A percentile compares a stretch with the other conserved stretches of the same genome.
Conservation (phyloP, 2,329 filamentous ascomycete genomes). For the Aspergillus aculeatus region DNA sequence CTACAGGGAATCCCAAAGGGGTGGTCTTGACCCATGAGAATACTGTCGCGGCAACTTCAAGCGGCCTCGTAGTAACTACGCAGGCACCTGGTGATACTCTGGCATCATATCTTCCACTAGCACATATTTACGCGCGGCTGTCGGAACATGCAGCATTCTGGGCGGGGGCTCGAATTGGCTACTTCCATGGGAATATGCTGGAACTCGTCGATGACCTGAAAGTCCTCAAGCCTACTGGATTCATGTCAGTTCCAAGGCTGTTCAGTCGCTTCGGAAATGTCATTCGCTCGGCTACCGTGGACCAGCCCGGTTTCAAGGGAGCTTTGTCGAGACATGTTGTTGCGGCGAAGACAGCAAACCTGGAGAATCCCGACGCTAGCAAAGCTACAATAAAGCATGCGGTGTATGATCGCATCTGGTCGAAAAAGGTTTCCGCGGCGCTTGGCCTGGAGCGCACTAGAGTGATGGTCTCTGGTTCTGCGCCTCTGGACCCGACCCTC, state of each 20-base stretch:
- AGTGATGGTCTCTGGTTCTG: constrained; percentile 81
- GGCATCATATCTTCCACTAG: constrained; percentile 86
- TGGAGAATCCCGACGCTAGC: constrained; percentile 66
- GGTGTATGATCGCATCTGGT: constrained; percentile 71
- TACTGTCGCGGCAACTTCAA: constrained; percentile 70
- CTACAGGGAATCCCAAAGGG: constrained; percentile 64
- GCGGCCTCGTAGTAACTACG: constrained; percentile 56
- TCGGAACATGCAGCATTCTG: constrained; percentile 73
- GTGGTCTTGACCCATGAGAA: constrained; percentile 74
- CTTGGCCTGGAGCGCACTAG: constrained; percentile 74
- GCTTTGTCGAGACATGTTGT: constrained; percentile 77
- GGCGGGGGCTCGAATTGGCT: constrained; percentile 74
- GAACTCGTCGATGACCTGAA: constrained; percentile 91
- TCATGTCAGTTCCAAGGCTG: constrained; percentile 86
- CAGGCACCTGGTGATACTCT: constrained; percentile 61
- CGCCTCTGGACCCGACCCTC: constrained; percentile 82
- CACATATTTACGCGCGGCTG: constrained; percentile 89
- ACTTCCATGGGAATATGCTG: constrained; percentile 88
- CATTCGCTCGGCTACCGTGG: constrained; percentile 74
- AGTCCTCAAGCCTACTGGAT: constrained; percentile 73
- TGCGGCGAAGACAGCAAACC: constrained; percentile 72
- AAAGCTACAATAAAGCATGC: constrained; percentile 64
- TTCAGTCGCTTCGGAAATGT: constrained; percentile 87
- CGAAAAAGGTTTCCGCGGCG: constrained; percentile 78
- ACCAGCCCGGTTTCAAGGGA: constrained; percentile 77